Percentiles rank a stretch among this genome's conserved stretches.
phyloP scores from a whole-genome alignment of 2,329 filamentous ascomycete species.

The Calonectria hongkongensis region DNA sequence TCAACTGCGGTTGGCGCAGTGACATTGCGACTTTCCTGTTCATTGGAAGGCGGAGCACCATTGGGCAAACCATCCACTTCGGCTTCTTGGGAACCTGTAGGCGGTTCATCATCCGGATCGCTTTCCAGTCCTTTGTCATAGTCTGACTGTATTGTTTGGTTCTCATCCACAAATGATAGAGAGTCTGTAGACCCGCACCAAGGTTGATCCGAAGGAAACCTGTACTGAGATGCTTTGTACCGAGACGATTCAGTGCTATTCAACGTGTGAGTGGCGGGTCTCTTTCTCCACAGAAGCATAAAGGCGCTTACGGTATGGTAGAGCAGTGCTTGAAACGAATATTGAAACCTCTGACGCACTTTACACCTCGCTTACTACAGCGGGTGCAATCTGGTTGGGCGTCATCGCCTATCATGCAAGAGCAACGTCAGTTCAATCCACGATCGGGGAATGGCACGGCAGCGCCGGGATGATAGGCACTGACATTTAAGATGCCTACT shows the following conservation, averaged over 20 bases:
- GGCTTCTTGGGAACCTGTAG: neutral
- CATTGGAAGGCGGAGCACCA: neutral
- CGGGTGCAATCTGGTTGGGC: constrained; percentile 21
- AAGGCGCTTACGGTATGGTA: constrained; percentile 8
- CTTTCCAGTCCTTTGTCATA: constrained; percentile 15
- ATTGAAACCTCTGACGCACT: constrained; percentile 28
- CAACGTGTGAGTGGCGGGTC: neutral
- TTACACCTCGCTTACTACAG: constrained; percentile 19
- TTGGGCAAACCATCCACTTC: neutral
- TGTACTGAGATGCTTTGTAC: constrained; percentile 23
- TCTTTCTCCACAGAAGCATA: neutral
- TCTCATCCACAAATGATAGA: constrained; percentile 26
- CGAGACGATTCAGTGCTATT: neutral
- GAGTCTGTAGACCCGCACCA: constrained; percentile 13
- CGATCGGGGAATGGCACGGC: neutral
- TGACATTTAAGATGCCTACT: constrained; percentile 28
- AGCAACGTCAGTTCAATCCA: neutral
- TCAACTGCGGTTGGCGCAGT: neutral
- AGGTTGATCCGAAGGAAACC: constrained; percentile 17
- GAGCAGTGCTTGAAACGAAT: constrained; percentile 35
- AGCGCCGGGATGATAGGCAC: neutral
- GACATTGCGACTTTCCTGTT: neutral
- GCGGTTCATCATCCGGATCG: constrained; percentile 1
- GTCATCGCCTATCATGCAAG: constrained; percentile 21
- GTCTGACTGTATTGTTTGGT: neutral